A percentile compares a stretch with the other conserved stretches of the same genome.
phyloP scores from a whole-genome alignment of 2,329 filamentous ascomycete genomes.

The Fusarium haematococcum region DNA sequence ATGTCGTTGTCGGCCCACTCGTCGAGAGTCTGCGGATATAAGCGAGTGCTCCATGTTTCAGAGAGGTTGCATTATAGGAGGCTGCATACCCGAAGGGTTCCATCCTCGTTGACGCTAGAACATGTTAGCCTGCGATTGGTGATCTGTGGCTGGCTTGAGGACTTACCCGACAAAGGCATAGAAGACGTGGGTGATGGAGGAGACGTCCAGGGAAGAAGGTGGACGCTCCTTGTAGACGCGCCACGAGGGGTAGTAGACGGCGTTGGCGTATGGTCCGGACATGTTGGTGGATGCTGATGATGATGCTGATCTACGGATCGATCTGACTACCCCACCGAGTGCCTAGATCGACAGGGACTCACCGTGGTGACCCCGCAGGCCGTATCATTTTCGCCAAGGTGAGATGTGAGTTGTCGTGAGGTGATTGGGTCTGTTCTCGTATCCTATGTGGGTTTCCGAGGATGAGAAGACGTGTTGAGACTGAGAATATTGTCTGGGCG shows the following conservation, averaged over 20 bases:
- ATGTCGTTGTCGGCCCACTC: conserved; percentile 73
- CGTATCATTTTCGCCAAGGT: conserved; percentile 7
- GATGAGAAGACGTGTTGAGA: background rate
- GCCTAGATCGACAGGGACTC: conserved; percentile 6
- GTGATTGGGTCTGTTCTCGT: conserved; percentile 5
- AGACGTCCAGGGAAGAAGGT: conserved; percentile 68
- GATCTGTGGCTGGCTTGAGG: background rate
- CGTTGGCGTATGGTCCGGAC: conserved; percentile 45
- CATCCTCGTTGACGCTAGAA: conserved; percentile 50
- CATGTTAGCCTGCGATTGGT: conserved; percentile 17
- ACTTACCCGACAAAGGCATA: conserved; percentile 70
- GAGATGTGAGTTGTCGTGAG: conserved; percentile 3
- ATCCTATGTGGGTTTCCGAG: background rate
- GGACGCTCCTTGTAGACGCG: conserved; percentile 69
- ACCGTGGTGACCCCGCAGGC: conserved; percentile 16
- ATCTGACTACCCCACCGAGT: conserved; percentile 14
- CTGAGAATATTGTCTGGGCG: background rate
- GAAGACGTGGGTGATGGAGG: conserved; percentile 71
- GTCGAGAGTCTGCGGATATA: conserved; percentile 59
- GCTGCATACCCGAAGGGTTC: conserved; percentile 54
- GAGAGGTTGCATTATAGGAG: background rate
- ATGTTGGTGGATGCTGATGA: conserved; percentile 4
- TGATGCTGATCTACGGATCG: background rate
- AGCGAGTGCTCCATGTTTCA: background rate
- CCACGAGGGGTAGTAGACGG: conserved; percentile 75